A percentile compares a stretch with the other conserved stretches of the same genome.
These are phyloP conservation scores for Pontederia crassipes DNA, from an alignment of 176 grass and related monocot species.

Conservation along the genomic window DNA sequence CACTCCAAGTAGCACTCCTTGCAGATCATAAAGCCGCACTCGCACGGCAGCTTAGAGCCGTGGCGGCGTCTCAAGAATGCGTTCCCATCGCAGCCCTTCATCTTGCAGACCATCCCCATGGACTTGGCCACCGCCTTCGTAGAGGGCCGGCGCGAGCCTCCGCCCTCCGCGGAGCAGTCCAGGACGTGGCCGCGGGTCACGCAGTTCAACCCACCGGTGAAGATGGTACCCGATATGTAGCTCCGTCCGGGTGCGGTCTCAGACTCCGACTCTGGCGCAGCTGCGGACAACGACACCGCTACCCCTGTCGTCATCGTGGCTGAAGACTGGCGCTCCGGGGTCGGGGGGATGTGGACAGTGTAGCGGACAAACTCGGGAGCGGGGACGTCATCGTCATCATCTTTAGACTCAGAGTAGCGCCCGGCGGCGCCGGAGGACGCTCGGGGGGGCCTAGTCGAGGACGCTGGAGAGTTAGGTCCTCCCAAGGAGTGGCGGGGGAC, in stretches of 20 bases:
- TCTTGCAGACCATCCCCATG: conserved; percentile 48
- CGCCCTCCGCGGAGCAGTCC: background rate
- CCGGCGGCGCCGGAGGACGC: conserved; percentile 31
- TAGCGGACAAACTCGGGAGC: conserved; percentile 74
- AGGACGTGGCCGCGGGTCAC: conserved; percentile 68
- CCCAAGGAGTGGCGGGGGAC: conserved; percentile 60
- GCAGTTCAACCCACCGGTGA: conserved; percentile 91
- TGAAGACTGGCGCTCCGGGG: conserved; percentile 37
- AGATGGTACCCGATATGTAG: conserved; percentile 78
- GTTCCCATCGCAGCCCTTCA: conserved; percentile 73
- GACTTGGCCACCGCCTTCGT: conserved; percentile 22
- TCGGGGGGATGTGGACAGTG: conserved; percentile 91
- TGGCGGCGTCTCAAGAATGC: conserved; percentile 16
- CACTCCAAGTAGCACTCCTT: conserved; percentile 77
- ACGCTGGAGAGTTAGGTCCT: conserved; percentile 23
- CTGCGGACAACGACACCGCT: background rate
- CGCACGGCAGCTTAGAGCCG: conserved; percentile 38
- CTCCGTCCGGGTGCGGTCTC: conserved; percentile 29
- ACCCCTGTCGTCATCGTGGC: too few species aligned
- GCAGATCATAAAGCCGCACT: conserved; percentile 87
- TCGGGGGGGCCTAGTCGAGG: conserved; percentile 1
- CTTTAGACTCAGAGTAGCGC: conserved; percentile 32
- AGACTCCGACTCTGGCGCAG: conserved; percentile 9
- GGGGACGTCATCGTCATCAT: conserved; percentile 4
- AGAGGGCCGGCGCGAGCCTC: too few species aligned